Conservation (phyloP, 2,329 filamentous ascomycete genomes). For the Metarhizium brunneum region DNA sequence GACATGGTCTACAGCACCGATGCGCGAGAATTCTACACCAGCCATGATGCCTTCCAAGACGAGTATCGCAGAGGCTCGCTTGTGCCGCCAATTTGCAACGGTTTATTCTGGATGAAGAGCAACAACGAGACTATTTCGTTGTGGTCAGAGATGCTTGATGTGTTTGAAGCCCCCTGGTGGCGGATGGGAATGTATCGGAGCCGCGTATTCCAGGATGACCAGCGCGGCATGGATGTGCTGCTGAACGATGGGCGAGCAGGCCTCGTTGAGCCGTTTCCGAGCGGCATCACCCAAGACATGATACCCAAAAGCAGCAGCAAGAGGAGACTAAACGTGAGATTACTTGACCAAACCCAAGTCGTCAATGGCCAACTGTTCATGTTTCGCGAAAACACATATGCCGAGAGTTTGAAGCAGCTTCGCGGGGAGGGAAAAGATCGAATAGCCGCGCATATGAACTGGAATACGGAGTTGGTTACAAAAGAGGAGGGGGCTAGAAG, state of each 20-base stretch:
- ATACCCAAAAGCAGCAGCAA: background rate
- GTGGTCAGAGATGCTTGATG: background rate
- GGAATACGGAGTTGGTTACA: background rate
- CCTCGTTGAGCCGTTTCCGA: background rate
- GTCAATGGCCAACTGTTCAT: conserved; percentile 1
- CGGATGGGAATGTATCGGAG: background rate
- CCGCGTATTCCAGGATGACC: background rate
- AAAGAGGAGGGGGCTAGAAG: background rate
- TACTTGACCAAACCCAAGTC: conserved; percentile 1
- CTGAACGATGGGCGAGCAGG: conserved; percentile 1
- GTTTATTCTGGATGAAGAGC: conserved; percentile 3
- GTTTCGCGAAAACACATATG: background rate
- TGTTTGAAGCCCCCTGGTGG: background rate
- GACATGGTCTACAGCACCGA: conserved; percentile 4
- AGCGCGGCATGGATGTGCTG: conserved; percentile 4
- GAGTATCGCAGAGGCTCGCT: background rate
- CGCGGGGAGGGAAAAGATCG: background rate
- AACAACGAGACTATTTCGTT: background rate
- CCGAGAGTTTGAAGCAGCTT: background rate
- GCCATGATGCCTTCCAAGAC: background rate
- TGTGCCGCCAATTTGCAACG: conserved; percentile 2
- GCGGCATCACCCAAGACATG: conserved; percentile 1
- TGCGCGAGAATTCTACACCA: conserved; percentile 2
- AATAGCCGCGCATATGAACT: conserved; percentile 1
- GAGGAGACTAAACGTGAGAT: background rate